Conservation (phyloP, 1,284 basidiomycete genomes). For the Fereydounia khargensis region DNA sequence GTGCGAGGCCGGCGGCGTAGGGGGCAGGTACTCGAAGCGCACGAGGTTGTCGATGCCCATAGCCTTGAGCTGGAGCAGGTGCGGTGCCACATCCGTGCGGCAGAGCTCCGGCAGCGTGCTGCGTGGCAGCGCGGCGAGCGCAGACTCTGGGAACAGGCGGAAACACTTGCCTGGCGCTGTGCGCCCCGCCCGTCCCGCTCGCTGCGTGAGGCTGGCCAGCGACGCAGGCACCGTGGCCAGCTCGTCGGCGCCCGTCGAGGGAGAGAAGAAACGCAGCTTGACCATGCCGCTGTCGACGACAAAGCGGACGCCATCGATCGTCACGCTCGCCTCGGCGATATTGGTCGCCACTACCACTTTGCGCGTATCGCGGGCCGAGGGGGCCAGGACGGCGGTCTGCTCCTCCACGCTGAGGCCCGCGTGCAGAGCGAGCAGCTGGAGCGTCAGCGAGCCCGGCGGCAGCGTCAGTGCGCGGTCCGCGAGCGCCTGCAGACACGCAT, state of each 20-base stretch:
- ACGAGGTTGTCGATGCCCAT: slow-evolving; percentile 81
- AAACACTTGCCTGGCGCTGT: slow-evolving; percentile 81
- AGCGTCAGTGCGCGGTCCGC: slow-evolving; percentile 65
- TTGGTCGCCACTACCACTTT: slow-evolving; percentile 94
- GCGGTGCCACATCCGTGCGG: slow-evolving; percentile 79
- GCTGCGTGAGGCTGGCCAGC: slow-evolving; percentile 57
- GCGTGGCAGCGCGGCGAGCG: slow-evolving; percentile 65
- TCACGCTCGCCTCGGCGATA: slow-evolving; percentile 94
- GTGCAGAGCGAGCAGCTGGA: slow-evolving; percentile 73
- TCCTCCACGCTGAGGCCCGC: slow-evolving; percentile 82
- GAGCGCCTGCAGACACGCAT: slow-evolving; percentile 76
- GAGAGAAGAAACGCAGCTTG: slow-evolving; percentile 65
- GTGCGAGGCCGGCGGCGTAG: slow-evolving; percentile 76
- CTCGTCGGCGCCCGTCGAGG: slow-evolving; percentile 52
- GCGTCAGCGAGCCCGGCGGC: slow-evolving; percentile 61
- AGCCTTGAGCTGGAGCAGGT: slow-evolving; percentile 87
- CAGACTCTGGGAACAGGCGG: slow-evolving; percentile 76
- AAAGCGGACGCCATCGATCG: slow-evolving; percentile 89
- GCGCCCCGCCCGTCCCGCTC: slow-evolving; percentile 59
- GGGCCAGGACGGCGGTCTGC: slow-evolving; percentile 79
- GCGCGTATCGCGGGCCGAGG: slow-evolving; percentile 70
- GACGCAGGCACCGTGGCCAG: slow-evolving; percentile 55
- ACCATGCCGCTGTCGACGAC: slow-evolving; percentile 95
- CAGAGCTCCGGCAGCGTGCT: slow-evolving; percentile 84
- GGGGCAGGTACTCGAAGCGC: slow-evolving; percentile 83